Percentiles rank a stretch among this genome's conserved stretches.
Evolutionary conservation across 2,329 filamentous ascomycete species (phyloP).

Genomic region (Cadophora gregata): DNA sequence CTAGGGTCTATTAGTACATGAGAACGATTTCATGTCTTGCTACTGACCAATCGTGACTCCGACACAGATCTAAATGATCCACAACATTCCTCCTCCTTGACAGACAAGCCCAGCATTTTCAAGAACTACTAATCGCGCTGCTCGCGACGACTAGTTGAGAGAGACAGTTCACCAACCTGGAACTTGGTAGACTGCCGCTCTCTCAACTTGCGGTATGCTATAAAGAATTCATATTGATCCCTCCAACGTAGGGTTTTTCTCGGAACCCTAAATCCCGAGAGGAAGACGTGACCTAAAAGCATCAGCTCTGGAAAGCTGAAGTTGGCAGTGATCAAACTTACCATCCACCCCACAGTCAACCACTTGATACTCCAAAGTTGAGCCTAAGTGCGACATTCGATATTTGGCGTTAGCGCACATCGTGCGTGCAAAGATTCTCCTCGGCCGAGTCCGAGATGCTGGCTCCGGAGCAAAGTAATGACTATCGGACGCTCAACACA

Average conservation of each 20-base stretch:
- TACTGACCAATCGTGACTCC: background rate
- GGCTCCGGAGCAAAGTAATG: slow-evolving; percentile 62
- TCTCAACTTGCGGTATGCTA: background rate
- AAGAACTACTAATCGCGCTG: background rate
- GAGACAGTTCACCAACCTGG: background rate
- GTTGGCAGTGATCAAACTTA: background rate
- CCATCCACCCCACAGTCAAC: slow-evolving; percentile 5
- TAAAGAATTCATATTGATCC: background rate
- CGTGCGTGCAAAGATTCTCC: slow-evolving; percentile 45
- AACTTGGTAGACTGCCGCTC: background rate
- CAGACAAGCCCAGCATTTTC: background rate
- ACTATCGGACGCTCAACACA: background rate
- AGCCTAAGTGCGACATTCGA: background rate
- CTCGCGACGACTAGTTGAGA: slow-evolving; percentile 1
- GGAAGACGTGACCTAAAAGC: slow-evolving; percentile 3
- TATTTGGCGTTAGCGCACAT: slow-evolving; percentile 8
- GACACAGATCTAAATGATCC: background rate
- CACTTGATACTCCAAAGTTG: background rate
- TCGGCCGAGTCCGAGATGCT: slow-evolving; percentile 62
- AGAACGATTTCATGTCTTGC: background rate
- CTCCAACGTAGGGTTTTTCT: background rate
- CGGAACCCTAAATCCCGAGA: background rate
- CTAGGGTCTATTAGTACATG: background rate
- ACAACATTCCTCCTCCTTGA: slow-evolving; percentile 6
- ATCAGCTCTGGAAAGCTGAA: background rate